Conservation (phyloP, 306 rosid species). For the Cotoneaster glaucophyllus region DNA sequence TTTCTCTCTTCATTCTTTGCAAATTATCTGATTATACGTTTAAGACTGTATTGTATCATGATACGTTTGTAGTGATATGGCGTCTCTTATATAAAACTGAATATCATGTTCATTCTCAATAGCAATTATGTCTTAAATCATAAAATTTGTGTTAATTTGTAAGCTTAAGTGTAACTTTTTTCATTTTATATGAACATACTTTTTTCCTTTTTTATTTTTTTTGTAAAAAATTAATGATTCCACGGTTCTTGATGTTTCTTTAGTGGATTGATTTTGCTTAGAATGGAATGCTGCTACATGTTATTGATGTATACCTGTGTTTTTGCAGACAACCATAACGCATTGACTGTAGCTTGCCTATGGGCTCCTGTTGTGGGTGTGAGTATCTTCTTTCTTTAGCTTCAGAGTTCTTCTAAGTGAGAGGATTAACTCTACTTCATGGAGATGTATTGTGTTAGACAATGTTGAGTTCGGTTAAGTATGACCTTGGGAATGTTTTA, state of each 20-base stretch:
- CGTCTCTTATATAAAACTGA: neutral
- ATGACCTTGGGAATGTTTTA: neutral
- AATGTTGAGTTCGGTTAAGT: neutral
- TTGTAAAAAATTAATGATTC: neutral
- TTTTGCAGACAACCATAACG: constrained; percentile 74
- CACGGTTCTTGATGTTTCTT: neutral
- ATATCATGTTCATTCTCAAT: neutral
- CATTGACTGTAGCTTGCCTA: constrained; percentile 60
- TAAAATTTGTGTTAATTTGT: neutral
- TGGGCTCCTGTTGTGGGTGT: constrained; percentile 99
- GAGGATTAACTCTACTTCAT: neutral
- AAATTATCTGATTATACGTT: neutral
- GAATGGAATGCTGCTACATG: neutral
- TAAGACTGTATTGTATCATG: neutral
- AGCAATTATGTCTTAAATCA: neutral
- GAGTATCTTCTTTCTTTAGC: constrained; percentile 41
- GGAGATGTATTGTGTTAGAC: neutral
- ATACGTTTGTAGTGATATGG: neutral
- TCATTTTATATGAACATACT: neutral
- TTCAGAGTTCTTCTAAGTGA: neutral
- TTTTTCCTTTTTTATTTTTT: no score
- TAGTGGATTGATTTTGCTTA: neutral
- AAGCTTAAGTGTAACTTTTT: neutral
- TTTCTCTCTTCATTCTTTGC: neutral
- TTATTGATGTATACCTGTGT: constrained; percentile 20